Conservation (phyloP, 306 rosid species). For the Rosa lucieae region DNA sequence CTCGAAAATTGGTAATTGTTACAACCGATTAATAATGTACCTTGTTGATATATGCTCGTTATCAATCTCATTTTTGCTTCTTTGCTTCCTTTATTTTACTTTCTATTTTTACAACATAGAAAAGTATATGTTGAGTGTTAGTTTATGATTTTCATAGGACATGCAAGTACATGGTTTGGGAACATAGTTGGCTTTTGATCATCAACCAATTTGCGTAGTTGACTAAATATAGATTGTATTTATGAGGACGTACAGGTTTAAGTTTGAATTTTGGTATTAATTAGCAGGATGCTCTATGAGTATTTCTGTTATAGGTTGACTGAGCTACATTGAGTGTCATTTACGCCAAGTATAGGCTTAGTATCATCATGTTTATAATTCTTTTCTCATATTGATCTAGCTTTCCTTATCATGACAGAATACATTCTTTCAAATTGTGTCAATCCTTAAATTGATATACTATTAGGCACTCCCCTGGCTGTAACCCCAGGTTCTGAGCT, state of each 20-base stretch:
- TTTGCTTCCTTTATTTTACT: too few relatives aligned
- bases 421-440: background rate
- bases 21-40: too few relatives aligned
- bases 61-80: background rate
- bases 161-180: background rate
- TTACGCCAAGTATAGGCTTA: background rate
- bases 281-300: background rate
- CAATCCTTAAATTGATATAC: constrained; percentile 53
- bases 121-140: background rate
- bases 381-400: too few relatives aligned
- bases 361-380: background rate
- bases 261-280: background rate
- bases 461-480: constrained; percentile 90
- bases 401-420: too few relatives aligned
- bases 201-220: background rate
- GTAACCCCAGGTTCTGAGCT: constrained; percentile 83
- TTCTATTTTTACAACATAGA: background rate
- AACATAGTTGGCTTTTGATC: background rate
- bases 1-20: background rate
- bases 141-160: background rate
- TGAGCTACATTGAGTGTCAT: background rate
- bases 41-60: background rate
- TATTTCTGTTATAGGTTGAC: background rate
- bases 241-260: too few relatives aligned
- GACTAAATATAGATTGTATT: background rate